phyloP scores from a whole-genome alignment of 805 yeast species.

The Clavispora asparagi region DNA sequence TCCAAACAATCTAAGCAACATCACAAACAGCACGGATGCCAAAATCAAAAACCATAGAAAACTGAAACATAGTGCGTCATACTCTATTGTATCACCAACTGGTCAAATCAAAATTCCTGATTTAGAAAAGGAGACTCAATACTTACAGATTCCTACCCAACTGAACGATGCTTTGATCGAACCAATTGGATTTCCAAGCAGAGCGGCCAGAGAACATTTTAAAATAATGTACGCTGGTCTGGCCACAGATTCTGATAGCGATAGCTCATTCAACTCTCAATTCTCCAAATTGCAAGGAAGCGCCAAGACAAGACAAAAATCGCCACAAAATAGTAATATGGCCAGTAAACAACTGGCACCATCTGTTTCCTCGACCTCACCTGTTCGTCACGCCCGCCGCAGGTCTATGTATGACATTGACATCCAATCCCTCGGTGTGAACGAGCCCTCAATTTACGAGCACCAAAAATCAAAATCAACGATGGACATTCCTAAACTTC shows the following conservation, averaged over 20 bases:
- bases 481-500: background rate
- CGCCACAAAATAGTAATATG: background rate
- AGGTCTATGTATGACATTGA: conserved; percentile 34
- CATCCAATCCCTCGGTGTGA: conserved; percentile 2
- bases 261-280: conserved; percentile 19
- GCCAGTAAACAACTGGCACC: background rate
- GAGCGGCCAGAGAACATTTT: conserved; percentile 27
- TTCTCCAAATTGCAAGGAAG: conserved; percentile 8
- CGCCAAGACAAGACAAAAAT: background rate
- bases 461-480: conserved; percentile 8
- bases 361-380: conserved; percentile 11
- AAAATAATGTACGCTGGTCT: conserved; percentile 16
- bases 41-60: background rate
- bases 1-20: conserved; percentile 29
- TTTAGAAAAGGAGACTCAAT: conserved; percentile 17
- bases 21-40: conserved; percentile 25
- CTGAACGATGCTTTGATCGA: conserved; percentile 14
- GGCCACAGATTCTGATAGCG: conserved; percentile 30
- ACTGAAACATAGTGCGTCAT: conserved; percentile 6
- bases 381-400: conserved; percentile 33
- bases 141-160: background rate
- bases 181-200: conserved; percentile 34
- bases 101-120: conserved; percentile 43
- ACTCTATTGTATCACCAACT: conserved; percentile 7
- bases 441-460: background rate